phyloP scores from a whole-genome alignment of 2,329 filamentous ascomycete species.

The Raffaelea ambrosiae region DNA sequence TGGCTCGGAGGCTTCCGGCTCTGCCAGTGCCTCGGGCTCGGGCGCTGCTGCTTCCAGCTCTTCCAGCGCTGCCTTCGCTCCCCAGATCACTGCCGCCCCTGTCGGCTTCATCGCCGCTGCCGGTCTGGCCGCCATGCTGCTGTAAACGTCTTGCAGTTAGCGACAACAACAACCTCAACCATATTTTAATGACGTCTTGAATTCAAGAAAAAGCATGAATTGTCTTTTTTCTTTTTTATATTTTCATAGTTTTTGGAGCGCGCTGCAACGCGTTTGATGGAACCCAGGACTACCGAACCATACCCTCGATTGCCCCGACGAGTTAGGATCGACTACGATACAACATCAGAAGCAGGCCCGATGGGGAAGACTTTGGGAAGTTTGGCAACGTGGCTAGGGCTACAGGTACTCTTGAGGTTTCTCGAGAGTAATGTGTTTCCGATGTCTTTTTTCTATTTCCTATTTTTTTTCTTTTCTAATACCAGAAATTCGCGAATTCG shows the following conservation, averaged over 20 bases:
- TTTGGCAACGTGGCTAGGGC: background rate
- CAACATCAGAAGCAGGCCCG: background rate
- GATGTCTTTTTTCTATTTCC: background rate
- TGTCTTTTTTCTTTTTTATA: background rate
- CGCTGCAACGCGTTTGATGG: no score
- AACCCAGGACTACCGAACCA: background rate
- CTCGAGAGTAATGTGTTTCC: conserved; percentile 3
- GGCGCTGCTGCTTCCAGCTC: conserved; percentile 5
- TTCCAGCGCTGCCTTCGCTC: conserved; percentile 14
- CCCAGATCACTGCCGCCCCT: conserved; percentile 36
- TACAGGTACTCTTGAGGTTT: background rate
- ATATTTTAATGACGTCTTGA: background rate
- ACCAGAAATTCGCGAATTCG: background rate
- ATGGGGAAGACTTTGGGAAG: no score
- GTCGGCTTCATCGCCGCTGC: conserved; percentile 38
- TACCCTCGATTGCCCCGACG: background rate
- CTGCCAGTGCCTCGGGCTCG: no score
- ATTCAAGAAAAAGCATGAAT: background rate
- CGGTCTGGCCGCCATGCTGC: conserved; percentile 38
- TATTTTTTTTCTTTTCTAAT: background rate
- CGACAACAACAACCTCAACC: background rate
- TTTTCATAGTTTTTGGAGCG: no score
- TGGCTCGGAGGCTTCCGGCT: conserved; percentile 10
- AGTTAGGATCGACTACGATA: background rate
- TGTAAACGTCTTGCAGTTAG: conserved; percentile 25